Evolutionary conservation across 495 filamentous ascomycete species (phyloP).

Genomic region (Neurospora intermedia): DNA sequence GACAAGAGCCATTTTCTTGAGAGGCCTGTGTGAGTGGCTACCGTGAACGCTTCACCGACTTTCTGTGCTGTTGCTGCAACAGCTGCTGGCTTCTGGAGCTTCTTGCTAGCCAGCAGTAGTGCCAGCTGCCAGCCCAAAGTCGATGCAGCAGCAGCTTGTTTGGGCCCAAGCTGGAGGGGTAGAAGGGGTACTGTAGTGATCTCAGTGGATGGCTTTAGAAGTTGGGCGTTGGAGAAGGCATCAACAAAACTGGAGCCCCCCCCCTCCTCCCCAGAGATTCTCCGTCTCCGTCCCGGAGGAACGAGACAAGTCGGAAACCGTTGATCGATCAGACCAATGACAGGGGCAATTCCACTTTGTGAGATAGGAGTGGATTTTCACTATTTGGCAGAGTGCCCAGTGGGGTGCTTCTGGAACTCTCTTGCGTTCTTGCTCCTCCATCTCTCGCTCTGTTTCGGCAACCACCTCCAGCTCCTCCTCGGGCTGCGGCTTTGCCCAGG

Average conservation of each 20-base stretch:
- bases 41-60: neutral
- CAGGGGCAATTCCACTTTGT: neutral
- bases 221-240: neutral
- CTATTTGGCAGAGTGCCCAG: neutral
- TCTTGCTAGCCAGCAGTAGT: neutral
- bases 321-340: neutral
- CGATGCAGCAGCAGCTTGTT: neutral
- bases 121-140: neutral
- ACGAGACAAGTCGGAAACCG: neutral
- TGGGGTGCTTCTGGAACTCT: neutral
- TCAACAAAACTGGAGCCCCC: neutral
- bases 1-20: neutral
- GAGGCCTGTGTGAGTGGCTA: neutral
- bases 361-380: neutral
- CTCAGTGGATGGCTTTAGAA: neutral
- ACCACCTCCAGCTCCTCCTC: neutral
- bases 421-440: neutral
- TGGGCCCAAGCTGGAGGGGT: neutral
- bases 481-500: neutral
- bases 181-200: neutral
- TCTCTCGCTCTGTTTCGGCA: neutral
- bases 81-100: neutral
- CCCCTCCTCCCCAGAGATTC: neutral
- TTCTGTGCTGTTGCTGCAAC: neutral
- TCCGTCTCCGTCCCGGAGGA: neutral